Evolutionary conservation across 371 early-diverging fungal species (phyloP).

Genomic region (Dinochytrium kinnereticum): DNA sequence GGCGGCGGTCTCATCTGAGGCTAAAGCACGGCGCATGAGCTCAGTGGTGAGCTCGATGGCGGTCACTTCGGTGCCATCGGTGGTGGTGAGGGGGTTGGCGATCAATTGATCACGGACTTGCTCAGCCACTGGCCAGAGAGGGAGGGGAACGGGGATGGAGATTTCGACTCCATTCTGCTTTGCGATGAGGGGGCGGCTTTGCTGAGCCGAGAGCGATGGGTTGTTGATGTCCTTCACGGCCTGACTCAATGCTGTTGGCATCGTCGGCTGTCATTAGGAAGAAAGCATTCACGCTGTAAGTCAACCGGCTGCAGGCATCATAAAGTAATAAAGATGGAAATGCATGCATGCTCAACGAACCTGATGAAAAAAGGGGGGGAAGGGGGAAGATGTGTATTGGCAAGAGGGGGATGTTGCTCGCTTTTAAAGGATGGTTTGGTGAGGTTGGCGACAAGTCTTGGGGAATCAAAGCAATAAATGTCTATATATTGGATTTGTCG

Average conservation of each 20-base stretch:
- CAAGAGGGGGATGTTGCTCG: no score
- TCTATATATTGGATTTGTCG: not conserved
- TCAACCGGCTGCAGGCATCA: not conserved
- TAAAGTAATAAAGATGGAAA: not conserved
- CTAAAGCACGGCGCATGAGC: constrained; percentile 73
- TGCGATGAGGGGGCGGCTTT: constrained; percentile 76
- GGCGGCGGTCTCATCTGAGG: constrained; percentile 23
- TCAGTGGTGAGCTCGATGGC: constrained; percentile 78
- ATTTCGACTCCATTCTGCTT: constrained; percentile 82
- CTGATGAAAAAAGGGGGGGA: no score
- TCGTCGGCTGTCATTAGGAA: not conserved
- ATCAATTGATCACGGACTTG: constrained; percentile 75
- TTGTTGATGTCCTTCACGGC: constrained; percentile 25
- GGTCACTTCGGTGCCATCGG: constrained; percentile 60
- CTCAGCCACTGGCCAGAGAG: constrained; percentile 90
- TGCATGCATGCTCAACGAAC: not conserved
- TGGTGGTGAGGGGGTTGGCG: constrained; percentile 56
- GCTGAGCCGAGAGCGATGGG: constrained; percentile 12
- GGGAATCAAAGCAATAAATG: not conserved
- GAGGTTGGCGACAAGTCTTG: not conserved
- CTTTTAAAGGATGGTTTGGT: no score
- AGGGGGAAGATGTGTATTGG: no score
- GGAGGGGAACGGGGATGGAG: constrained; percentile 80
- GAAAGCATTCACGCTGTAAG: not conserved
- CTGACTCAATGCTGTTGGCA: constrained; percentile 16